Evolutionary conservation across 768 basidiomycete species (phyloP).

Genomic region (Psilocybe tampanensis): DNA sequence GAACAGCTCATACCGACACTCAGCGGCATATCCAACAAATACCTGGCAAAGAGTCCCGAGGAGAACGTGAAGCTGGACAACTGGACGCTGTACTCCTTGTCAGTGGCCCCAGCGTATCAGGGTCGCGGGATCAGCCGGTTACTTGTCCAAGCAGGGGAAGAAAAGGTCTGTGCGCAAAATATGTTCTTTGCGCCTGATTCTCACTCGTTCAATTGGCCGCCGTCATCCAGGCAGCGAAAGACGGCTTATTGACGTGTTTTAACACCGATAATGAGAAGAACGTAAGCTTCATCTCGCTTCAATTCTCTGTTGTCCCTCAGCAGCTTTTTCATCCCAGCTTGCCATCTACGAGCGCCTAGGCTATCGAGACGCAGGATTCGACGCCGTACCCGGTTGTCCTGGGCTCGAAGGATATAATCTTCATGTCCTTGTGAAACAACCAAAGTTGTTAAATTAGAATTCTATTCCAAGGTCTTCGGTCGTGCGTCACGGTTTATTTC

Average conservation of each 20-base stretch:
- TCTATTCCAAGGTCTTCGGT: background rate
- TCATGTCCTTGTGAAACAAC: background rate
- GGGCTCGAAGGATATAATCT: background rate
- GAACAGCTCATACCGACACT: background rate
- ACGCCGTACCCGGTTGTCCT: background rate
- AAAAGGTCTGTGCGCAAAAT: background rate
- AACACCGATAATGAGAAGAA: background rate
- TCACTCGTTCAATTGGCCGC: background rate
- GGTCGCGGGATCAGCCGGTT: background rate
- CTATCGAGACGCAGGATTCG: background rate
- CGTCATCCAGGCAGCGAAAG: background rate
- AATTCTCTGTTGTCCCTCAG: background rate
- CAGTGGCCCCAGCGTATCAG: slow-evolving; percentile 1
- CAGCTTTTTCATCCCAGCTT: background rate
- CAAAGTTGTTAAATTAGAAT: background rate
- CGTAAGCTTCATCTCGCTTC: background rate
- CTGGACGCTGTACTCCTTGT: background rate
- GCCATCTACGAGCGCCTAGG: slow-evolving; percentile 4
- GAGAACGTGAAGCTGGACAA: slow-evolving; percentile 6
- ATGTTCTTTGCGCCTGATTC: background rate
- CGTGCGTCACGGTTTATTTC: background rate
- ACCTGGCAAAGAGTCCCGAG: background rate
- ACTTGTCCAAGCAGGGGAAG: background rate
- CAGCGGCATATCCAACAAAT: background rate
- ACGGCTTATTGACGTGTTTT: background rate